Evolutionary conservation across 2,329 filamentous ascomycete species (phyloP).

Genomic region (Colletotrichum musicola): DNA sequence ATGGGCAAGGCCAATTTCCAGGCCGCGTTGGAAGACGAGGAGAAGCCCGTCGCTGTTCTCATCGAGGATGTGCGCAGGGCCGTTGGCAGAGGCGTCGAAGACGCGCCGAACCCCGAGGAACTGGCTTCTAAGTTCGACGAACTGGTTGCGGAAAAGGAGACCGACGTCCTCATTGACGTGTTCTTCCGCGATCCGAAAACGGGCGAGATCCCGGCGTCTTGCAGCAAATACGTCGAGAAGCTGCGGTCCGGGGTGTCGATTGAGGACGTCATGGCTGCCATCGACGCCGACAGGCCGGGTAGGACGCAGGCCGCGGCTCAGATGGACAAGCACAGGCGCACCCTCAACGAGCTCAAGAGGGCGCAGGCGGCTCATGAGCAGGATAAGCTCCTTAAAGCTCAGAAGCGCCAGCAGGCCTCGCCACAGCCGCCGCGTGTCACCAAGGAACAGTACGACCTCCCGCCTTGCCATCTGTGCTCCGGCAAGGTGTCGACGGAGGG

Average conservation of each 20-base stretch:
- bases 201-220: conserved; percentile 45
- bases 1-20: conserved; percentile 32
- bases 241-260: conserved; percentile 46
- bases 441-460: conserved; percentile 52
- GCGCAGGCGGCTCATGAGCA: conserved; percentile 60
- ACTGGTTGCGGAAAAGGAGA: conserved; percentile 21
- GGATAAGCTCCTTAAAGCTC: conserved; percentile 57
- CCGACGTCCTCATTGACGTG: conserved; percentile 34
- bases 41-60: conserved; percentile 14
- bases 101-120: conserved; percentile 23
- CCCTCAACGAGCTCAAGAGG: conserved; percentile 61
- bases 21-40: conserved; percentile 28
- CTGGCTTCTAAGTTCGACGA: conserved; percentile 33
- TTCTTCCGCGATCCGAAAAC: conserved; percentile 54
- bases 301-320: conserved; percentile 44
- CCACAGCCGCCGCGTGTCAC: conserved; percentile 45
- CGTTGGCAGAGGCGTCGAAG: conserved; percentile 14
- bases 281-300: conserved; percentile 49
- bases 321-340: conserved; percentile 53
- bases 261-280: conserved; percentile 46
- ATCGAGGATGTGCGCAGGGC: conserved; percentile 26
- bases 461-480: conserved; percentile 56
- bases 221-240: conserved; percentile 56
- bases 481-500: conserved; percentile 49
- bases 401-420: conserved; percentile 47